A percentile compares a stretch with the other conserved stretches of the same genome.
Evolutionary conservation across 805 yeast species (phyloP).

Genomic region (Teunomyces cretensis): DNA sequence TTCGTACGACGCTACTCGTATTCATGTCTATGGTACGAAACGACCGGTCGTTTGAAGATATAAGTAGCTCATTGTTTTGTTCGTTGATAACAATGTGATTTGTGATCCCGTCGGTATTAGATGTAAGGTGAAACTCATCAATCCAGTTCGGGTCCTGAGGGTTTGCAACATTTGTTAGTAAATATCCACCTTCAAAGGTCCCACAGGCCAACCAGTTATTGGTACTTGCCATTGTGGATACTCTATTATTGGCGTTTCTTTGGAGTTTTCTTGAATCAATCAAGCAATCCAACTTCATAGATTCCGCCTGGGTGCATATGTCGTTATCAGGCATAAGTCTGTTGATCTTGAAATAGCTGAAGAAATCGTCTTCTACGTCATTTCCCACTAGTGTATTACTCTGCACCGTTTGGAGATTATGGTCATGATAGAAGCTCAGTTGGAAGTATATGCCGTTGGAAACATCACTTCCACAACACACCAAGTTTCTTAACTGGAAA

Average conservation of each 20-base stretch:
- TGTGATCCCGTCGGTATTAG: constrained; percentile 49
- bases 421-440: constrained; percentile 32
- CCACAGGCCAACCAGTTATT: constrained; percentile 48
- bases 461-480: constrained; percentile 37
- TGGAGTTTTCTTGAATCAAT: constrained; percentile 33
- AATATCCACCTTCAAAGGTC: constrained; percentile 52
- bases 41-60: constrained; percentile 52
- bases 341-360: constrained; percentile 35
- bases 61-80: constrained; percentile 29
- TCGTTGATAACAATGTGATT: constrained; percentile 45
- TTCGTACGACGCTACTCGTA: constrained; percentile 7
- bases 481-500: constrained; percentile 55
- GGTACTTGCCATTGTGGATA: constrained; percentile 50
- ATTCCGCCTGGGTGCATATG: constrained; percentile 7
- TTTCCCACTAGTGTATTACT: constrained; percentile 13
- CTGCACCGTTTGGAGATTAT: constrained; percentile 26
- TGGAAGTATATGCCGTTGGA: constrained; percentile 41
- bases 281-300: constrained; percentile 38
- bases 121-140: constrained; percentile 41
- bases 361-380: constrained; percentile 24
- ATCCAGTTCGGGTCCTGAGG: constrained; percentile 13
- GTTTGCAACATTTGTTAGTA: constrained; percentile 35
- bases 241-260: constrained; percentile 35
- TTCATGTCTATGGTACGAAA: constrained; percentile 42
- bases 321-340: constrained; percentile 32